phyloP scores from a whole-genome alignment of 768 basidiomycete genomes.

The Naganishia friedmannii region DNA sequence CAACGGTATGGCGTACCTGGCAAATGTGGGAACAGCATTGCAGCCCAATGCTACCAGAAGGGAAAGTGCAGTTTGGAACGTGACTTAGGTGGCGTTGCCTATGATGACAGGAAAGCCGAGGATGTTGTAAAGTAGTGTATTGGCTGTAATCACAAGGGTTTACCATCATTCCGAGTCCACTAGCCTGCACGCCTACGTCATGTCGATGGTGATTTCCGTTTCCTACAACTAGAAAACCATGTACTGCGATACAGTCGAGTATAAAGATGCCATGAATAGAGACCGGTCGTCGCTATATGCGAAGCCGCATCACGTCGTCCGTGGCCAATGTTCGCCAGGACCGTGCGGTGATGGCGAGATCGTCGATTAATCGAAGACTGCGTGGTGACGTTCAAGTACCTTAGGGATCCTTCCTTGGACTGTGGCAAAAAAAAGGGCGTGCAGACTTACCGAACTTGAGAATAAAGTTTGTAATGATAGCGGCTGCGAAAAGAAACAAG shows the following conservation, averaged over 20 bases:
- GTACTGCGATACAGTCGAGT: constrained; percentile 3
- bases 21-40: not conserved
- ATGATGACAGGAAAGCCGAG: not conserved
- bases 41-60: not conserved
- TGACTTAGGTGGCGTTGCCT: not conserved
- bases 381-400: too few species aligned
- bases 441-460: constrained; percentile 44
- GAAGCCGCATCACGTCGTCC: not conserved
- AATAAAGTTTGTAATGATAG: constrained; percentile 51
- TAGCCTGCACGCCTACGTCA: not conserved
- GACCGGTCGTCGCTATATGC: not conserved
- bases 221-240: not conserved
- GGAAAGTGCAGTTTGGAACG: constrained; percentile 1
- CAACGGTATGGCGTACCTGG: not conserved
- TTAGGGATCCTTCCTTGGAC: not conserved
- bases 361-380: constrained; percentile 9
- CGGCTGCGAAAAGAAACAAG: constrained; percentile 7
- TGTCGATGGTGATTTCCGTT: not conserved
- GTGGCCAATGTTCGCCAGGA: too few species aligned
- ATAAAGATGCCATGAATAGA: not conserved
- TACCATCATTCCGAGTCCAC: not conserved
- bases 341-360: too few species aligned
- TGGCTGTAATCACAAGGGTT: not conserved
- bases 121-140: too few species aligned
- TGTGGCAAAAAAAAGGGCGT: not conserved